These are phyloP conservation scores for Passiflora organensis DNA, from an alignment of 345 rosid genomes.

Conservation along the genomic window DNA sequence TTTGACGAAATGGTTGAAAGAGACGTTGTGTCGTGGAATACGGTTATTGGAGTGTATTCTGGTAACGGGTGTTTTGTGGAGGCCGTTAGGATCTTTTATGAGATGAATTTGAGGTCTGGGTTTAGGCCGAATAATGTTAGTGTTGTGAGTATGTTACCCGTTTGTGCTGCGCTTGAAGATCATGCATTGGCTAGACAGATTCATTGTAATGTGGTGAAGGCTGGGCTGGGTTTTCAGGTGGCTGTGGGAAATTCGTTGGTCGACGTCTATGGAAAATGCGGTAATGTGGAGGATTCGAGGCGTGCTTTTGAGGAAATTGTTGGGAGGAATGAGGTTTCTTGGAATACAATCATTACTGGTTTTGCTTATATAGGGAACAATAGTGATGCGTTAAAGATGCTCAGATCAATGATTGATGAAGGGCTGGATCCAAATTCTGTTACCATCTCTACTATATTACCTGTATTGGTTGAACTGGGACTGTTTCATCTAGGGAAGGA, in stretches of 20 bases:
- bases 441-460: conserved; percentile 38
- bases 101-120: conserved; percentile 28
- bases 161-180: conserved; percentile 32
- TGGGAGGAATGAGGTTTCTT: conserved; percentile 39
- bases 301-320: conserved; percentile 35
- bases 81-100: conserved; percentile 26
- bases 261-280: conserved; percentile 50
- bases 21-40: conserved; percentile 45
- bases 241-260: conserved; percentile 40
- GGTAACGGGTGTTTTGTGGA: conserved; percentile 24
- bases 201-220: conserved; percentile 36
- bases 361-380: conserved; percentile 25
- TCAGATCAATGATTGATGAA: conserved; percentile 32
- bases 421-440: conserved; percentile 34
- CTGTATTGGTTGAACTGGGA: conserved; percentile 37
- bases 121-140: conserved; percentile 35
- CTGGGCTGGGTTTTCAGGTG: conserved; percentile 35
- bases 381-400: conserved; percentile 31
- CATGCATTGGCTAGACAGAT: conserved; percentile 26
- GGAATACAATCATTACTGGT: conserved; percentile 35
- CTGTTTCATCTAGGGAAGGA: conserved; percentile 31
- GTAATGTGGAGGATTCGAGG: conserved; percentile 23
- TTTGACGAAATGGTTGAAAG: conserved; percentile 50
- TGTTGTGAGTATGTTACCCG: conserved; percentile 38
- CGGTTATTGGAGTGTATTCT: conserved; percentile 31